Percentiles rank a stretch among this genome's conserved stretches.
phyloP scores from a whole-genome alignment of 2,329 filamentous ascomycete species.

The Sarocladiaceae sp. region DNA sequence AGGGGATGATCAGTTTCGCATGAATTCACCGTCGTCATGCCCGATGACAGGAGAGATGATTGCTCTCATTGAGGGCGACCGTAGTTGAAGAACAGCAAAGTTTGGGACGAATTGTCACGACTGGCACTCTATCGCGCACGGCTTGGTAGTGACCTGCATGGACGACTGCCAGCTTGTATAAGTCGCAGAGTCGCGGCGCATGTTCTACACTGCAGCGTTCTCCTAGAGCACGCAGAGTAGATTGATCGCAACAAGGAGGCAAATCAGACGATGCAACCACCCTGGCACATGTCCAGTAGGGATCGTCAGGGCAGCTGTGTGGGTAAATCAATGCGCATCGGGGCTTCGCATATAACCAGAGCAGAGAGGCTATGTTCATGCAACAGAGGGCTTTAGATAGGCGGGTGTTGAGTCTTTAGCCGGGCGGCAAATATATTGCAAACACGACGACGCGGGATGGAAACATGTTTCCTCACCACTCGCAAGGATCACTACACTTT shows the following conservation, averaged over 20 bases:
- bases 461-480: too few species aligned
- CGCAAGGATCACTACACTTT: too few species aligned
- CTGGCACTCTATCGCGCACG: not conserved
- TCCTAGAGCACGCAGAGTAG: too few species aligned
- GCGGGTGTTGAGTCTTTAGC: not conserved
- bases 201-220: not conserved
- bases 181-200: not conserved
- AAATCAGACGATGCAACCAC: not conserved
- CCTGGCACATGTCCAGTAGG: not conserved
- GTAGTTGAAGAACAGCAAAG: not conserved
- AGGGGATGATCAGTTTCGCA: too few species aligned
- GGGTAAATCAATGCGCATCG: not conserved
- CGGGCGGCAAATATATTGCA: constrained; percentile 4
- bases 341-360: not conserved
- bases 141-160: not conserved
- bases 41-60: too few species aligned
- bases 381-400: too few species aligned
- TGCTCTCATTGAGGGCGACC: not conserved
- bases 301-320: not conserved
- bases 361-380: not conserved
- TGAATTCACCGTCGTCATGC: too few species aligned
- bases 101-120: not conserved
- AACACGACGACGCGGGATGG: not conserved
- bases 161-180: not conserved
- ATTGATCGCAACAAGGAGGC: too few species aligned